phyloP scores from a whole-genome alignment of 371 early-diverging fungal genomes.

The Mucor plumbeus region DNA sequence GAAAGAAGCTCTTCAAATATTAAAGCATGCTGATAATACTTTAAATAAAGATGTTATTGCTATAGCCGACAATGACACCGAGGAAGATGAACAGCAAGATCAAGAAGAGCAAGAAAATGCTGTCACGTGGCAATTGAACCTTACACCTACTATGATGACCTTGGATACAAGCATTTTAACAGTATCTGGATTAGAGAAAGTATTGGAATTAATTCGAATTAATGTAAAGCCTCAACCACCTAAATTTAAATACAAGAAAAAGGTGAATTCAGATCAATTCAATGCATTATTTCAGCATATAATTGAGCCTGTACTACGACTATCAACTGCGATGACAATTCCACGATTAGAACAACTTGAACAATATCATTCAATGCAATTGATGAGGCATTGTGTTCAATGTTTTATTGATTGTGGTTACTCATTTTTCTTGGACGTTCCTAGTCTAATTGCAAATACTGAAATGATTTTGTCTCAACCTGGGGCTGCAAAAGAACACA shows the following conservation, averaged over 20 bases:
- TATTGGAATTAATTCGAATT: constrained; percentile 46
- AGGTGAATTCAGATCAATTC: constrained; percentile 21
- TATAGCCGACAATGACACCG: constrained; percentile 14
- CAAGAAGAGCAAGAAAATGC: constrained; percentile 9
- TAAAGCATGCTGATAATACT: constrained; percentile 23
- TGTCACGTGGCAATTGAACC: constrained; percentile 50
- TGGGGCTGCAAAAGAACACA: constrained; percentile 35
- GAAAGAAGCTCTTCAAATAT: constrained; percentile 31
- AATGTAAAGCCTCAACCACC: constrained; percentile 48
- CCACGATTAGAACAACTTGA: constrained; percentile 25
- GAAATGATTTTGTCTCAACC: constrained; percentile 41
- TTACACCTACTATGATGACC: constrained; percentile 50
- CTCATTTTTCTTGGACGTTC: constrained; percentile 42
- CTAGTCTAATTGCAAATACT: constrained; percentile 38
- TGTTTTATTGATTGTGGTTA: constrained; percentile 48
- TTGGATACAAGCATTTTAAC: constrained; percentile 55
- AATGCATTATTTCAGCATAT: constrained; percentile 29
- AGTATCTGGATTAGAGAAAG: constrained; percentile 49
- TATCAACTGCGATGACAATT: constrained; percentile 18
- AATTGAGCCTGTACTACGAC: constrained; percentile 27
- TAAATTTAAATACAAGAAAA: constrained; percentile 13
- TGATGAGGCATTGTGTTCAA: constrained; percentile 50
- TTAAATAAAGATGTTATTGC: constrained; percentile 4
- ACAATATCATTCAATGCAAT: constrained; percentile 44
- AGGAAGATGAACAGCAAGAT: constrained; percentile 20